Evolutionary conservation across 805 yeast species (phyloP), one percentile per base, ranked within the genome.

Genomic region (Tetrapisispora namnaoensis): DNA sequence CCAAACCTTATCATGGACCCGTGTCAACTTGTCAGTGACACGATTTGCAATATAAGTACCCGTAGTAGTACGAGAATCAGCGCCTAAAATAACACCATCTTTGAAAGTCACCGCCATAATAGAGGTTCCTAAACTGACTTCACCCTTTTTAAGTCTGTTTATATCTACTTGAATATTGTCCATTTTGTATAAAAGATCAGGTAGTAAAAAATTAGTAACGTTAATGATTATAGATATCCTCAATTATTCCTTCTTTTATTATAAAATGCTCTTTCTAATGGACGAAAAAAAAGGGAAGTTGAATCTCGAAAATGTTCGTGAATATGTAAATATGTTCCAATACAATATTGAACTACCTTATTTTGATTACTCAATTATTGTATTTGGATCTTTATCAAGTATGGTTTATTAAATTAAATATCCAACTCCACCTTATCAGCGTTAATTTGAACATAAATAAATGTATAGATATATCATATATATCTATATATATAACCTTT

Each of bases 51-150:
- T 88, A 67, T 89, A 90, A 1, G 97, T 76, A 27, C 99, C 99
- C 17, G 95, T 88, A 13, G 98, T 87, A 3, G 99, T 91, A 65
- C 98, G 82, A 58, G 90, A 82, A 69, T 91, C 99, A n/a, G 99
- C 98, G 24, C 98, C 99, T 50, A 93, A 76, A 56, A 93, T 85
- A 38, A 93, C 95, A 49, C 99, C 99, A 62, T 83, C 96, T 57
- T 82, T 79, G 70, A 84, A 93, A 45, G 79, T 83, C 45, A 93
- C 96, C 17, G 99, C 99, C 98, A 93, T 93, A 59, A 47, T 47
- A 3, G 49, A 47, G 11, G 49, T 47, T 42, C 49, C 49, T 16
- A 79, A 68, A 57, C 78, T 75, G 59, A 91, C 96, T 70, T 91
- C 98, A 49, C 99, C 99, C 66, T 90, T 91, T 71, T 91, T 91